Conservation (phyloP, 768 basidiomycete species). For the Macrolepiota fuliginosa region DNA sequence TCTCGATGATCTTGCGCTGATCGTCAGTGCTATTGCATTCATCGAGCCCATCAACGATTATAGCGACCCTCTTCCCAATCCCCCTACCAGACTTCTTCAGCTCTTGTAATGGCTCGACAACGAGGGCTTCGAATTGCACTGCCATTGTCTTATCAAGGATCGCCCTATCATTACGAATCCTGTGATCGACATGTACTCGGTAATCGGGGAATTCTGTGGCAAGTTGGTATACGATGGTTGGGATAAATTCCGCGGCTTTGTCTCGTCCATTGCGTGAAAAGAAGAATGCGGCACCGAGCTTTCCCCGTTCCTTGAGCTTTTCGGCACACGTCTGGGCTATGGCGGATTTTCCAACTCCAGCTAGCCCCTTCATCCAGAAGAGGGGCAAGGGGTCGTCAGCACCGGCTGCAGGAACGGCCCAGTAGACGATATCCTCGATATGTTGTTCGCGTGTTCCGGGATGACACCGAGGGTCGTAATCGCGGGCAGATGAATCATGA, state of each 20-base stretch:
- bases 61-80: background rate
- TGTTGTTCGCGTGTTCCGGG: conserved; percentile 7
- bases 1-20: background rate
- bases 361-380: background rate
- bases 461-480: conserved; percentile 9
- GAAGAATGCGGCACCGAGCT: conserved; percentile 12
- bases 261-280: conserved; percentile 1
- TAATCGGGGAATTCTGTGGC: background rate
- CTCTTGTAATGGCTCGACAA: background rate
- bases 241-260: background rate
- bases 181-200: background rate
- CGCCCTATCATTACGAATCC: background rate
- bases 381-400: background rate
- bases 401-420: background rate
- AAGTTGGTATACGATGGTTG: conserved; percentile 9
- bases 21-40: background rate
- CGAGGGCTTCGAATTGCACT: background rate
- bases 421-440: conserved; percentile 8
- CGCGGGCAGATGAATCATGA: background rate
- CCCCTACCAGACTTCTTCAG: background rate
- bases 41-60: conserved; percentile 2
- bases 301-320: background rate
- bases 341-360: conserved; percentile 1
- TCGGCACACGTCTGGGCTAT: conserved; percentile 7
- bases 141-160: background rate